These are phyloP conservation scores for Pseudogymnoascus sp. DNA, from an alignment of 2,329 filamentous ascomycete genomes.

Conservation along the genomic window DNA sequence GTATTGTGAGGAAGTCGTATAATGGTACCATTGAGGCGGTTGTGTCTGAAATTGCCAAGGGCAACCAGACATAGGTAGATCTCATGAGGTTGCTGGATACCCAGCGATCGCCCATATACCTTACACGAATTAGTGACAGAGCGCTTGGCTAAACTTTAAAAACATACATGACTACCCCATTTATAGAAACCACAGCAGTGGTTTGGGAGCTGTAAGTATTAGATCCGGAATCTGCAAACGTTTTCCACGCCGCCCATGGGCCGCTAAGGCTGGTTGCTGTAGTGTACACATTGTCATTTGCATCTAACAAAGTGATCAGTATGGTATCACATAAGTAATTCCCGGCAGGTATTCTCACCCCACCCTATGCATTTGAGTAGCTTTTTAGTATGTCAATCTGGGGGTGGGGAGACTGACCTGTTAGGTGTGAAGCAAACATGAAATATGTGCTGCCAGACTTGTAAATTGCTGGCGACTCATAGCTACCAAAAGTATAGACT, in stretches of 20 bases:
- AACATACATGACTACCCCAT: constrained; percentile 23
- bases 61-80: constrained; percentile 59
- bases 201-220: constrained; percentile 54
- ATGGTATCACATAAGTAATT: background rate
- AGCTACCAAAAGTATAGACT: constrained; percentile 41
- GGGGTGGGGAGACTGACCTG: constrained; percentile 30
- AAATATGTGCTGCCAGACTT: constrained; percentile 55
- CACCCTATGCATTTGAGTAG: background rate
- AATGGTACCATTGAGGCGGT: constrained; percentile 37
- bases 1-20: background rate
- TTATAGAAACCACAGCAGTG: constrained; percentile 45
- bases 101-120: constrained; percentile 65
- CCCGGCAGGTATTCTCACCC: background rate
- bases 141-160: background rate
- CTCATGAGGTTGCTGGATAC: constrained; percentile 48
- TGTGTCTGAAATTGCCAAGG: constrained; percentile 44
- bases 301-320: constrained; percentile 28
- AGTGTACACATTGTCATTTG: constrained; percentile 58
- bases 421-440: constrained; percentile 53
- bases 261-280: constrained; percentile 49
- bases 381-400: background rate
- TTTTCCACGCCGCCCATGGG: constrained; percentile 53
- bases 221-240: constrained; percentile 48
- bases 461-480: constrained; percentile 55
- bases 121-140: constrained; percentile 16